A percentile compares a stretch with the other conserved stretches of the same genome.
phyloP scores from a whole-genome alignment of 805 yeast genomes.

The Starmerella khaoyaiensis region DNA sequence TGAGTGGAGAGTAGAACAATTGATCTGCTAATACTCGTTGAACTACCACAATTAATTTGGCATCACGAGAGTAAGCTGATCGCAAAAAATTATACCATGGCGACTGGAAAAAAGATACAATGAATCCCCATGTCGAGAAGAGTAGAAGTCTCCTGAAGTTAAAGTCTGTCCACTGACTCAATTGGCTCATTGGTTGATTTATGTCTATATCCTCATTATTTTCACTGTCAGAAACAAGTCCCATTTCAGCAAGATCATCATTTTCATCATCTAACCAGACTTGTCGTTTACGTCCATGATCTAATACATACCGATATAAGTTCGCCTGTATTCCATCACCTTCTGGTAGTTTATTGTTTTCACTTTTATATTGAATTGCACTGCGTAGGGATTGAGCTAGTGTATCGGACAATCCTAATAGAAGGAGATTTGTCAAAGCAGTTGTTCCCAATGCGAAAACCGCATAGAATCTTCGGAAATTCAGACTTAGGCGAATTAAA shows the following conservation, averaged over 20 bases:
- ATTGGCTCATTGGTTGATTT: neutral
- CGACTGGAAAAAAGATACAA: conserved; percentile 70
- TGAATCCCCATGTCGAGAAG: conserved; percentile 77
- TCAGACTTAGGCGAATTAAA: conserved; percentile 26
- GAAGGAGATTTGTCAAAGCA: conserved; percentile 61
- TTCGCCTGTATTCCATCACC: conserved; percentile 8
- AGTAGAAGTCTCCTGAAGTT: conserved; percentile 60
- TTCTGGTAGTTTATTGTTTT: neutral
- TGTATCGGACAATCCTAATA: conserved; percentile 84
- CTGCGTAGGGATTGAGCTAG: conserved; percentile 64
- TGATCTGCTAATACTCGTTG: conserved; percentile 86
- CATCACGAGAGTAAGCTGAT: conserved; percentile 58
- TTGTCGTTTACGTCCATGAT: conserved; percentile 26
- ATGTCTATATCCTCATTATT: neutral
- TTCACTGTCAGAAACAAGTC: conserved; percentile 16
- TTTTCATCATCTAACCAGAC: conserved; percentile 26
- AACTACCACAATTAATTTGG: conserved; percentile 62
- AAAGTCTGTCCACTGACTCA: conserved; percentile 30
- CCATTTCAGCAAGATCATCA: conserved; percentile 23
- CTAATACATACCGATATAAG: conserved; percentile 23
- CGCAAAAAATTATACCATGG: conserved; percentile 82
- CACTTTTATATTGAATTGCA: conserved; percentile 21
- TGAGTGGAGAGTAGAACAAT: conserved; percentile 74
- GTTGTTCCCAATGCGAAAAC: conserved; percentile 62
- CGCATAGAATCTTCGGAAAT: conserved; percentile 35